These are phyloP conservation scores for Candida insectalens DNA, from an alignment of 805 yeast species.

Conservation along the genomic window DNA sequence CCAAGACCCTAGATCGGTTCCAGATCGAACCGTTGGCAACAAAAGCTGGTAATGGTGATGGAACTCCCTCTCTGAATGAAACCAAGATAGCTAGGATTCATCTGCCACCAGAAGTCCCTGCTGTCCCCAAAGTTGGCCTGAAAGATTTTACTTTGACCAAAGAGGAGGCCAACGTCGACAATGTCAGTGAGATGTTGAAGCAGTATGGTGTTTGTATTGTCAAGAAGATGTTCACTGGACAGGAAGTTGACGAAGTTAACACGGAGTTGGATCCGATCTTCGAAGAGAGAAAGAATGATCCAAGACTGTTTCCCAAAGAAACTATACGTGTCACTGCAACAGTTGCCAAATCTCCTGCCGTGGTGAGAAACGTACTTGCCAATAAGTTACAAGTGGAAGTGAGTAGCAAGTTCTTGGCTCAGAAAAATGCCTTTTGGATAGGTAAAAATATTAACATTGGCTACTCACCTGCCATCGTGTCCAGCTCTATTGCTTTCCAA, in stretches of 20 bases:
- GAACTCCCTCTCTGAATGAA: conserved; percentile 5
- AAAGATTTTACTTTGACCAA: conserved; percentile 3
- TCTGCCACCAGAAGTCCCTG: conserved; percentile 1
- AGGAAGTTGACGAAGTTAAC: conserved; percentile 4
- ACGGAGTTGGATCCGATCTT: conserved; percentile 5
- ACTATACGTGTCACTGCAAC: conserved; percentile 5
- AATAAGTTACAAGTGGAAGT: too few relatives aligned
- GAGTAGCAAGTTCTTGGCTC: too few relatives aligned
- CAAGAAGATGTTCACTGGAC: background rate
- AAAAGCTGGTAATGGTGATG: too few relatives aligned
- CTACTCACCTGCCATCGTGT: too few relatives aligned
- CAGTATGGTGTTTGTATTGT: conserved; percentile 5
- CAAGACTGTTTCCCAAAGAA: conserved; percentile 7
- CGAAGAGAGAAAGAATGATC: conserved; percentile 4
- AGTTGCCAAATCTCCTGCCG: conserved; percentile 5
- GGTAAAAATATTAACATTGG: too few relatives aligned
- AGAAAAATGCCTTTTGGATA: too few relatives aligned
- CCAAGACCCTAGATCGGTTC: too few relatives aligned
- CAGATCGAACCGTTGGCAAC: too few relatives aligned
- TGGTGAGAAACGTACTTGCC: too few relatives aligned
- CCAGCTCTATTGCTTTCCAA: conserved; percentile 6
- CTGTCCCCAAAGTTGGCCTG: conserved; percentile 1
- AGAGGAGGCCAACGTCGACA: conserved; percentile 4
- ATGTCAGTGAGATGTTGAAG: conserved; percentile 1
- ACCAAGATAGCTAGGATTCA: conserved; percentile 3